Conservation (phyloP, 208 protist species). For the Trypanosomatidae sp. region DNA sequence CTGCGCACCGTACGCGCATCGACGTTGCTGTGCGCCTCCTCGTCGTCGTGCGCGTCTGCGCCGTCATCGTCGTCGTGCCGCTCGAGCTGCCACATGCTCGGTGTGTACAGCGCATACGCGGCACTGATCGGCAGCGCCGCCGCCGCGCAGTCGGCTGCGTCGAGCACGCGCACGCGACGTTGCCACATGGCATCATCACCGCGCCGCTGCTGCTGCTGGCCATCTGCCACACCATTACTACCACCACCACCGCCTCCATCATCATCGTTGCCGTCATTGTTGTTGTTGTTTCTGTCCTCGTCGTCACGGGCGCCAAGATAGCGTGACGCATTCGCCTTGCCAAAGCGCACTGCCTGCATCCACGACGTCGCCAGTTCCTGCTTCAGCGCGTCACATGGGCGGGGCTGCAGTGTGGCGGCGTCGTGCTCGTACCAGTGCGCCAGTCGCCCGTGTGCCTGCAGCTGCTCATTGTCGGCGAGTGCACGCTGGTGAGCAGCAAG, state of each 20-base stretch:
- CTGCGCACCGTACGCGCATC: slow-evolving; percentile 18
- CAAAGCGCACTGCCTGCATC: slow-evolving; percentile 70
- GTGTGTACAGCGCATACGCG: slow-evolving; percentile 47
- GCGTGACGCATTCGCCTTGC: slow-evolving; percentile 13
- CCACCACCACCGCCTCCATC: no score
- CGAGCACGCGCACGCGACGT: slow-evolving; percentile 15
- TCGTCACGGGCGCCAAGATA: background rate
- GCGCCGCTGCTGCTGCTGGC: background rate
- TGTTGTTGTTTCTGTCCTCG: background rate
- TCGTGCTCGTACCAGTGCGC: slow-evolving; percentile 75
- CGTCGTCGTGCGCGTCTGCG: background rate
- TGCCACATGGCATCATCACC: background rate
- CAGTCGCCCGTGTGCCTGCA: slow-evolving; percentile 18
- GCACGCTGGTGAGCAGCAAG: slow-evolving; percentile 44
- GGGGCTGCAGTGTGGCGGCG: slow-evolving; percentile 42
- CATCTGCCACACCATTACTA: background rate
- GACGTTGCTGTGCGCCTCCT: slow-evolving; percentile 7
- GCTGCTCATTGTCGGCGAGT: slow-evolving; percentile 33
- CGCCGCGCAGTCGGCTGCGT: slow-evolving; percentile 24
- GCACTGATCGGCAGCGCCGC: slow-evolving; percentile 50
- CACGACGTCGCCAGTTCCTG: slow-evolving; percentile 47
- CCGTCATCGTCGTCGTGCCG: background rate
- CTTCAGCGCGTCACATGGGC: slow-evolving; percentile 33
- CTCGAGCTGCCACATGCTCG: slow-evolving; percentile 62
- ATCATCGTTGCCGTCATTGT: background rate